Base-by-base conservation (phyloP, 495 filamentous ascomycete species). In the Daldinia loculata region DNA sequence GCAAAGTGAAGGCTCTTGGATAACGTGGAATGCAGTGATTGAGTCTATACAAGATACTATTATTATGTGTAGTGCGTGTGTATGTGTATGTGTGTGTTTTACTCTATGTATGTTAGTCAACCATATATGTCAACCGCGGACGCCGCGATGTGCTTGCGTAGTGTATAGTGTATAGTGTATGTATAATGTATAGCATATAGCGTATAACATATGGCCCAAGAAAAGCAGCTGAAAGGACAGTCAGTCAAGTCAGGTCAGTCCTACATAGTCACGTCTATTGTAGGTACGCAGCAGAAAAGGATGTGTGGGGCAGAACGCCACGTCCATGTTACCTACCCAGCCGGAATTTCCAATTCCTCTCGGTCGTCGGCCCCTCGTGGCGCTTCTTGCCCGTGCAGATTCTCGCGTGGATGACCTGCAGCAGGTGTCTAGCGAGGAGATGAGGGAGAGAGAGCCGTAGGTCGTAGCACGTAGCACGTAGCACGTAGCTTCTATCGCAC, bases 321-420 rank as follows among this genome's bases (percentile, higher is more conserved):
- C 66, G 70, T 65, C 61, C 66, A 66, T 73, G 66, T 73, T 64
- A 60, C 69, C 60, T 69, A 73, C 61, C 70, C 66, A 73, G 66
- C 69, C 66, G 70, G 66, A 69, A 69, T 66, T 73, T 73, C 66
- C 70, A 73, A 73, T 73, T 73, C 70, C 70, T 69, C 61, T 73
- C 62, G 61, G 66, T 69, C 66, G 65, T 69, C 70, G 70, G 57
- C 61, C 70, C 70, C 70, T 66, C 70, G 70, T 73, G 65, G 70
- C 70, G 70, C 48, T 56, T 66, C 70, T 51, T 65, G 70, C 70
- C 62, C 70, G 70, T 69, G 70, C 70, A 73, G 70, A 66, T 69
- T 73, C 70, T 73, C 70, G 70, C 70, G 70, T 73, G 70, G 70
- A 72, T 72, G 70, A 72, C 70, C 65, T 72, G 70, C 70, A 72